These are phyloP conservation scores for Corynascus novoguineensis DNA, from an alignment of 495 filamentous ascomycete genomes.

Conservation along the genomic window DNA sequence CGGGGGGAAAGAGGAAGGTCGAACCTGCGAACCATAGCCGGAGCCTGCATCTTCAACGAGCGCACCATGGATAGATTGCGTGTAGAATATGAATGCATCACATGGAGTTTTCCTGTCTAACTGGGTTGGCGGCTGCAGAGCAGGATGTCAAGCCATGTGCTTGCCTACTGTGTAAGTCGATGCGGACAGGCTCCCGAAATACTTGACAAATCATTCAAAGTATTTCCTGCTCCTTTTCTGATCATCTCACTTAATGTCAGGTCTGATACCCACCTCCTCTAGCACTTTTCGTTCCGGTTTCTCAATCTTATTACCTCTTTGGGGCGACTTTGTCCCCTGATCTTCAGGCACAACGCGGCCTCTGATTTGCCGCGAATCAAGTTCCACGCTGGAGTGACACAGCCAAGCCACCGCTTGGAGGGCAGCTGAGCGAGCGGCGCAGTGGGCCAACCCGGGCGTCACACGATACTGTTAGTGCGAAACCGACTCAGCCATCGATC, in stretches of 20 bases:
- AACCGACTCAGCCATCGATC: neutral
- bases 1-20: neutral
- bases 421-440: no score
- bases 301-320: neutral
- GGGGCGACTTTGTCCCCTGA: neutral
- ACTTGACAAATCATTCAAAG: no score
- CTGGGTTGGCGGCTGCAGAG: neutral
- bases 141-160: no score
- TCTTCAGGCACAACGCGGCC: neutral
- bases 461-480: neutral
- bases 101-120: neutral
- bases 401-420: neutral
- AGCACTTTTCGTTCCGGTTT: no score
- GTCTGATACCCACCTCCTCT: no score
- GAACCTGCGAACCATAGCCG: neutral
- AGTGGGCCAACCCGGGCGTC: neutral
- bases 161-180: no score
- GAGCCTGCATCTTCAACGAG: neutral
- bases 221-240: neutral
- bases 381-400: neutral
- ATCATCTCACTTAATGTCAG: no score
- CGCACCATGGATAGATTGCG: neutral
- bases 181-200: no score
- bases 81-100: neutral
- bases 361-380: neutral